Evolutionary conservation across 2,329 filamentous ascomycete genomes (phyloP).

Genomic region (Eutypa lata): DNA sequence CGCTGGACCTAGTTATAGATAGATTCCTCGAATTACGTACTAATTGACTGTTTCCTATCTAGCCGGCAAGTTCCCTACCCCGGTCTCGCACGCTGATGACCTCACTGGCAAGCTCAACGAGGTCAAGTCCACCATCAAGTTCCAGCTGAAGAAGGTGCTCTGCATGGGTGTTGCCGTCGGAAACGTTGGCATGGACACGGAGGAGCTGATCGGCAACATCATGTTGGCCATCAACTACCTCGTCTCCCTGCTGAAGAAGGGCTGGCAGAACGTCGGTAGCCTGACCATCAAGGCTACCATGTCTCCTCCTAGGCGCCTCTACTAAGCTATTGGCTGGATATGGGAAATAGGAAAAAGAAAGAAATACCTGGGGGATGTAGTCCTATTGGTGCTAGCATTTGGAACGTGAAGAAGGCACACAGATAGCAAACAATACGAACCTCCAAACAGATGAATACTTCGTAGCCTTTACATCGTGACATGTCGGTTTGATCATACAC

Average conservation of each 20-base stretch:
- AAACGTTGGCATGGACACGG: slow-evolving; percentile 95
- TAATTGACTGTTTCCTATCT: slow-evolving; percentile 31
- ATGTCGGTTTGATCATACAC: not conserved
- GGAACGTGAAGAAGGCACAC: slow-evolving; percentile 12
- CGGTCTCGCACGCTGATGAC: slow-evolving; percentile 95
- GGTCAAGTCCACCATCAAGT: slow-evolving; percentile 99
- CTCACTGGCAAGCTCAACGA: slow-evolving; percentile 94
- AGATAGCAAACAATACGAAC: slow-evolving; percentile 26
- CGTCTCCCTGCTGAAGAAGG: slow-evolving; percentile 99
- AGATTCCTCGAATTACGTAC: slow-evolving; percentile 1
- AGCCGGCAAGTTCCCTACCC: slow-evolving; percentile 99
- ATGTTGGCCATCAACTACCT: slow-evolving; percentile 99
- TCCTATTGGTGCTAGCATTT: slow-evolving; percentile 16
- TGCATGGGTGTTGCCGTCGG: slow-evolving; percentile 99
- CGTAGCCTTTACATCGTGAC: not conserved
- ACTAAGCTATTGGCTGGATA: slow-evolving; percentile 67
- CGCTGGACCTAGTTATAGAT: too few relatives aligned
- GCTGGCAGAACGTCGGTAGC: slow-evolving; percentile 99
- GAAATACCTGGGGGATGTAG: slow-evolving; percentile 25
- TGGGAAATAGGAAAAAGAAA: not conserved
- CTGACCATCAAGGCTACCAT: slow-evolving; percentile 99
- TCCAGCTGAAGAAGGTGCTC: slow-evolving; percentile 99
- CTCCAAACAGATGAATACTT: slow-evolving; percentile 11
- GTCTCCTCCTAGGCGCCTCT: slow-evolving; percentile 96
- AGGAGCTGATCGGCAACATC: slow-evolving; percentile 96